Evolutionary conservation across 495 filamentous ascomycete species (phyloP), one percentile per base, ranked within the genome.

Genomic region (Penicillium waksmanii): DNA sequence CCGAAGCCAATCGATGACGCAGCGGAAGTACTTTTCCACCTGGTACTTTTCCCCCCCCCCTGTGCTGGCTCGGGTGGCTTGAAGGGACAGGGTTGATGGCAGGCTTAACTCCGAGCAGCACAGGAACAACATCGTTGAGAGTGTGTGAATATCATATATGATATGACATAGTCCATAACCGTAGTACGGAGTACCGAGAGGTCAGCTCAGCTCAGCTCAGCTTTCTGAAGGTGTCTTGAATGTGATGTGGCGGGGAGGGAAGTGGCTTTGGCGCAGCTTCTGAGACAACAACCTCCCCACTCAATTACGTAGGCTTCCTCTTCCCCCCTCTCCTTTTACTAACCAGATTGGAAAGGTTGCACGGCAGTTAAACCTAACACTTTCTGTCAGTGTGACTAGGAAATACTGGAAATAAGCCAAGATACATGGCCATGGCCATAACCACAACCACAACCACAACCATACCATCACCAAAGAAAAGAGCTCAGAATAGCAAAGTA

Each of bases 401-500:
- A 43, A 3, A 23, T 2, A 3, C 23, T 23, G 3, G 23, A 23
- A 31, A 31, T 1, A 8, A 31, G 27, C 27, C 5, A 9, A 8
- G 27, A 2, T 2, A 27, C 8, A 31, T 31, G 6, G 6, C 8
- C 27, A 31, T 31, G 3, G 23, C 23, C 23, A 23, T 23, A 3
- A 23, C 21, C 3, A 21, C 21, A 21, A 21, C 21, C 3, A 21
- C 21, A 21, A 21, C 3, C 13, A 15, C 9, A 8, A 38, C 36
- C n/a, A 44, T 17, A 44, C 17, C 4, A 44, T 6, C 13, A 43
- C 1, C 3, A 4, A 44, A 19, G n/a, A 44, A 17, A 19, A 44
- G 42, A 44, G 36, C 36, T 38, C 36, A n/a, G 15, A 38, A 38
- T 38, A 38, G 36, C 36, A 6, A 38, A 55, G 57, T 57, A 60